Percentiles rank a stretch among this genome's conserved stretches.
Evolutionary conservation across 495 filamentous ascomycete species (phyloP).

Genomic region (Neurospora discreta): DNA sequence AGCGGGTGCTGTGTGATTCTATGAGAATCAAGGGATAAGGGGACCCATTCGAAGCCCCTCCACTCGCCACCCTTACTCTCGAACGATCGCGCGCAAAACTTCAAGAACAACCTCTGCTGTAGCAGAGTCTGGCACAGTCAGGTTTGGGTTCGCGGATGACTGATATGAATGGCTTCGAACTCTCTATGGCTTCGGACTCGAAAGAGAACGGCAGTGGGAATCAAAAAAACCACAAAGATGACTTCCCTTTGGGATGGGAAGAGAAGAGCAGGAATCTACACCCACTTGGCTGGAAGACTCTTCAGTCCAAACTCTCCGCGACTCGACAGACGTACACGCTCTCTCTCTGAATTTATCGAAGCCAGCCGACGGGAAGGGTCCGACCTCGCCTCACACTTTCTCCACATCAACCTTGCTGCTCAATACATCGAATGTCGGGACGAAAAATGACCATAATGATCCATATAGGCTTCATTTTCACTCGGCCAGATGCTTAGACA

Average conservation of each 20-base stretch:
- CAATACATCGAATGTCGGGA: not conserved
- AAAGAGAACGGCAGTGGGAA: not conserved
- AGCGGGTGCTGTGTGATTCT: slow-evolving; percentile 84
- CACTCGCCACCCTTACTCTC: not conserved
- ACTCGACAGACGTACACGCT: not conserved
- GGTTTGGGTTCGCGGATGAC: not conserved
- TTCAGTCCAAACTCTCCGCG: not conserved
- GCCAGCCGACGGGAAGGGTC: not conserved
- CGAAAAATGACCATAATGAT: not conserved
- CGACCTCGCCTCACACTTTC: not conserved
- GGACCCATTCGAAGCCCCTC: not conserved
- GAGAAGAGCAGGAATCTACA: not conserved
- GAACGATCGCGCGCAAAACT: not conserved
- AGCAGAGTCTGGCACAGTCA: not conserved
- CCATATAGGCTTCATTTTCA: not conserved
- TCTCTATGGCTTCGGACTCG: not conserved
- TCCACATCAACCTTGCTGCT: not conserved
- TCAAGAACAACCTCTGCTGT: not conserved
- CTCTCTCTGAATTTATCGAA: not conserved
- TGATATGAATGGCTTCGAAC: not conserved
- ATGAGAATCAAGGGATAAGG: slow-evolving; percentile 35
- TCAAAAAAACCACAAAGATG: not conserved
- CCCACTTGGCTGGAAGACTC: not conserved
- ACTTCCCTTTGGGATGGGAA: not conserved
- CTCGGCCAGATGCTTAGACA: not conserved